Base-by-base conservation (phyloP, 2,329 filamentous ascomycete genomes). In the Monosporascus sp. region DNA sequence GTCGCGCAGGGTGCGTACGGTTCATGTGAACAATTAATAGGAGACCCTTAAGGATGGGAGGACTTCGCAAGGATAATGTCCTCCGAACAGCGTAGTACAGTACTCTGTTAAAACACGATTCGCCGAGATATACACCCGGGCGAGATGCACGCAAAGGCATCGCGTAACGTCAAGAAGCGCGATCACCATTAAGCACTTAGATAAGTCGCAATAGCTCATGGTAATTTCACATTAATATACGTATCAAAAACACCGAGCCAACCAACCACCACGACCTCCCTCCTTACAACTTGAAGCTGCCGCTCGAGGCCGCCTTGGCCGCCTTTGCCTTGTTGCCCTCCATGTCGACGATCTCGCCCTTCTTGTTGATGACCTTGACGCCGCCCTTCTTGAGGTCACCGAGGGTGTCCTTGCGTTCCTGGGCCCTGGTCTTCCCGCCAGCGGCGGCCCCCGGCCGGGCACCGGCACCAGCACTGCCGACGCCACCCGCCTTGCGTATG, bases 311-410 rank as follows among this genome's bases (percentile, higher is more conserved):
- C n/a, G 72, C 68, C 66, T 74, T 78, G 37, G 70, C 72, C 45
- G 72, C 76, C 69, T 78, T 78, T 44, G 87, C 80, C 74, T 89
- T 87, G 65, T 88, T 90, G 31, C 92, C 92, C 61, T 94, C 85
- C 37, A 96, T 81, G 72, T 95, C 88, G 19, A 87, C 86, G 52
- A 96, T 75, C 70, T 92, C 87, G 50, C 93, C 93, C 77, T 90
- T 92, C 73, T 88, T 89, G 58, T 91, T 92, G 73, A 97, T 94
- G 55, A 97, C 82, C 78, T 88, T 93, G 63, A 97, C 93, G 55
- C 89, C 89, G 50, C 89, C 91, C 79, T 88, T 71, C 64, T 70
- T 74, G 49, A 76, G 69, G 49, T 78, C 72, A 6, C 69, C 73
- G 49, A 79, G 62, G 22, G 74, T 77, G 55, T 78, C 74, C 57